Evolutionary conservation across 2,329 filamentous ascomycete genomes (phyloP), one percentile per base, ranked within the genome.

Genomic region (Chrysoporthe deuterocubensis): DNA sequence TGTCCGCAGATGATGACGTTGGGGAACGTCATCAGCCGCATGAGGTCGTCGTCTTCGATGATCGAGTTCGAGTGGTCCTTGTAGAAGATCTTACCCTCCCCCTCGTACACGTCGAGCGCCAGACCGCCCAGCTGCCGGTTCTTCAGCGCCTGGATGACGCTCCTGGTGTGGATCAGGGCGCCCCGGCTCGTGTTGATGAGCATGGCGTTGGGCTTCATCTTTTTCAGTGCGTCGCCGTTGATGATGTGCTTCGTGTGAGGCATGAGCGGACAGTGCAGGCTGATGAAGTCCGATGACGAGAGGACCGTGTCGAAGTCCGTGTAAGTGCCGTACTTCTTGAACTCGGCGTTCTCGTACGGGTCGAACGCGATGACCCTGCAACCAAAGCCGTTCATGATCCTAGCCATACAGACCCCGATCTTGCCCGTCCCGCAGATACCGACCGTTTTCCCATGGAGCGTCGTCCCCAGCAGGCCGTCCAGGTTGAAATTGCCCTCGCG

Each of bases 161-260:
- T 85, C 42, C 78, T 77, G 0, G 88, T 89, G 73, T 90, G 81
- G 69, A 92, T 81, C 64, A 92, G 78, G 1, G 85, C 88, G 26
- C 90, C 90, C 1, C 90, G 85, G 3, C 89, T 90, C 0, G 89
- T 92, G 77, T 92, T 91, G 71, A 92, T 82, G 43, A 92, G 78
- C 76, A 91, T 80, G 0, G 85, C 88, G 1, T 84, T 87, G 8
- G 77, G 75, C 76, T 90, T 90, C 82, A 91, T 88, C 70, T 79
- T 74, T 4, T 76, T 73, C 34, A 92, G 77, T 8, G 85, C 82
- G 4, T 79, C 72, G 18, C 79, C 79, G 73, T 89, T 86, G 75
- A 92, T 86, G 69, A 92, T 82, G 74, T 89, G 85, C 34, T 82
- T 81, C 71, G 90, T 92, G 62, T 78, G 76, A 2, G 85, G 83